Evolutionary conservation across 228 moss, liverwort and hornwort genomes (phyloP), one percentile per base, ranked within the genome.

Genomic region (Sphagnum magellanicum): DNA sequence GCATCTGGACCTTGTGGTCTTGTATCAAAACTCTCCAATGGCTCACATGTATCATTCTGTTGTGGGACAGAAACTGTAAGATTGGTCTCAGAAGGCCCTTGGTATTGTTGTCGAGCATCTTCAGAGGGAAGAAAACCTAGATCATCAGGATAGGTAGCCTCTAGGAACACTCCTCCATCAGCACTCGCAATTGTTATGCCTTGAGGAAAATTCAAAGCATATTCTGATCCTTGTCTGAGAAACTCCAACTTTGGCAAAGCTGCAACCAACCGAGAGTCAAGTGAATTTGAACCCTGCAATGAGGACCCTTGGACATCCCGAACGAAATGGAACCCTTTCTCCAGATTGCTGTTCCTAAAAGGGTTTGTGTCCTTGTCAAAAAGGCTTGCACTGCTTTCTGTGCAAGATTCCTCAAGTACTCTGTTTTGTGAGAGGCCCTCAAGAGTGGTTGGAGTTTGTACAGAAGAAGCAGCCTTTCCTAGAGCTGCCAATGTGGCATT

Each of bases 401-500:
- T 32, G 32, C 3, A 32, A 32, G 32, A 32, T 32, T 32, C 32
- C 32, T 32, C 32, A 32, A 32, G 32, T 32, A 32, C 32, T 32
- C 32, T 32, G 32, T 32, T 32, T 32, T 32, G 32, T 32, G 32
- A 32, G 32, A 32, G 32, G 32, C 32, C 32, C 32, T 32, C 32
- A 32, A 32, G 32, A 32, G 32, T 32, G 32, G 32, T 32, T 32
- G 32, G 32, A 32, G 32, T 32, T 32, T 32, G 32, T 32, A 32
- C 61, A 68, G 80, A 75, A 60, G 72, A 76, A 55, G 84, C 83
- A 70, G 86, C 90, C 76, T 76, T 89, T 4, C 71, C 67, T 68
- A 95, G 79, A 60, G 92, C 88, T 58, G 76, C 77, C 66, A 92
- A 68, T 51, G 87, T 84, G 74, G 89, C 90, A 67, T 79, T 73